Conservation (phyloP, 192 early-diverging fungal species). For the Chytriomyces hyalinus region DNA sequence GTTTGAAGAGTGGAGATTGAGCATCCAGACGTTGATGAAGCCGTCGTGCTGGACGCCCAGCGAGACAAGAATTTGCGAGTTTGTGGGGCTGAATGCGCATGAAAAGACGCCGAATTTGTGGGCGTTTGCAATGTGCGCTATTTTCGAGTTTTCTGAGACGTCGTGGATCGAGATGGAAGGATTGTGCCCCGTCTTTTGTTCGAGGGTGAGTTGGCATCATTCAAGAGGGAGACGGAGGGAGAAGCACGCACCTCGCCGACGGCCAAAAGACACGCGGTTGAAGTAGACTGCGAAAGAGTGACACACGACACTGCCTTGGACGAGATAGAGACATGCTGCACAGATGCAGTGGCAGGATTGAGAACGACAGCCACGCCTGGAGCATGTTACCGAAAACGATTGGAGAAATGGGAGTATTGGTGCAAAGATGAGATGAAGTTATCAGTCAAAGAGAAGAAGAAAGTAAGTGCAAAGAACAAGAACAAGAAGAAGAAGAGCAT, state of each 20-base stretch:
- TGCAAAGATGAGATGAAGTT: slow-evolving; percentile 42
- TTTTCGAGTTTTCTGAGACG: slow-evolving; percentile 53
- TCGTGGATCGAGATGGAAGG: slow-evolving; percentile 79
- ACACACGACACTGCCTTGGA: slow-evolving; percentile 74
- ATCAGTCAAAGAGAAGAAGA: too few relatives aligned
- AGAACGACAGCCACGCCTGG: slow-evolving; percentile 69
- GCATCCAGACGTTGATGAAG: slow-evolving; percentile 83
- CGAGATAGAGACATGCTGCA: slow-evolving; percentile 30
- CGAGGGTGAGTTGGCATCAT: neutral
- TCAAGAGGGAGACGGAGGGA: slow-evolving; percentile 10
- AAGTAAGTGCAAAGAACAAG: too few relatives aligned
- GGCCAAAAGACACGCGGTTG: slow-evolving; percentile 71
- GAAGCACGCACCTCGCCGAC: slow-evolving; percentile 70
- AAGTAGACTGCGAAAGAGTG: slow-evolving; percentile 57
- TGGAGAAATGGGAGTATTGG: slow-evolving; percentile 45
- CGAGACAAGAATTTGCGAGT: slow-evolving; percentile 70
- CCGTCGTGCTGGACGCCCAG: slow-evolving; percentile 84
- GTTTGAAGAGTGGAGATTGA: slow-evolving; percentile 50
- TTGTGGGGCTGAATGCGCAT: slow-evolving; percentile 70
- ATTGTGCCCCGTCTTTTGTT: slow-evolving; percentile 72
- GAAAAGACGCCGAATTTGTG: slow-evolving; percentile 81
- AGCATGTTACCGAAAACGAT: slow-evolving; percentile 72
- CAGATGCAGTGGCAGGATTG: too few relatives aligned
- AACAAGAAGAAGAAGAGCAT: too few relatives aligned
- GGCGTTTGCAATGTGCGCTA: slow-evolving; percentile 64